Evolutionary conservation across 768 basidiomycete genomes (phyloP).

Genomic region (Podaxis carcinomalis): DNA sequence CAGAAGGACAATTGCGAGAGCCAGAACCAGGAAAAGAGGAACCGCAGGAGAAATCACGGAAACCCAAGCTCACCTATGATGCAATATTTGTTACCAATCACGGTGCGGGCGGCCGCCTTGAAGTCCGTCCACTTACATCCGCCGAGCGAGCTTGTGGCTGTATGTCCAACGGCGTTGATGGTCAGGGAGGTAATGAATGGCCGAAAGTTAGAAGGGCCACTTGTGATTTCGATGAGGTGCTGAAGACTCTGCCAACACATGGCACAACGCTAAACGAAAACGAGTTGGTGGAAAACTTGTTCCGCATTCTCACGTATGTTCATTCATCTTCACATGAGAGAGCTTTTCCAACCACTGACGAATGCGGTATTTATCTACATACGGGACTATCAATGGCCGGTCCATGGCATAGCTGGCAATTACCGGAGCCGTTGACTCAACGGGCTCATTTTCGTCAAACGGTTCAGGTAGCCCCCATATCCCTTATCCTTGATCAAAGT

Average conservation of each 20-base stretch:
- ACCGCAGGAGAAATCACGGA: not conserved
- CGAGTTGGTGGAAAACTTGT: slow-evolving; percentile 53
- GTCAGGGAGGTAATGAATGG: slow-evolving; percentile 58
- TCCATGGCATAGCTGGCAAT: slow-evolving; percentile 36
- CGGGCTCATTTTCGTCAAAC: slow-evolving; percentile 57
- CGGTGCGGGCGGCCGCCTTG: slow-evolving; percentile 62
- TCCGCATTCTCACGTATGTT: slow-evolving; percentile 69
- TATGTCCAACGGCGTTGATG: slow-evolving; percentile 75
- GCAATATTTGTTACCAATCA: slow-evolving; percentile 62
- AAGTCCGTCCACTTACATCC: slow-evolving; percentile 45
- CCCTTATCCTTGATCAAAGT: slow-evolving; percentile 24
- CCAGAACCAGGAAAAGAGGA: slow-evolving; percentile 3
- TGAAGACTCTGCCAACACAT: slow-evolving; percentile 28
- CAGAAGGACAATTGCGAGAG: not conserved
- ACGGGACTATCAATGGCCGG: not conserved
- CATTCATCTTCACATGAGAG: slow-evolving; percentile 8
- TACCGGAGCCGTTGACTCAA: slow-evolving; percentile 38
- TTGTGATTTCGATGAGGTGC: slow-evolving; percentile 37
- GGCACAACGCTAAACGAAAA: slow-evolving; percentile 31
- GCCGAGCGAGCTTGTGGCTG: slow-evolving; percentile 51
- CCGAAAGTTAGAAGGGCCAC: slow-evolving; percentile 68
- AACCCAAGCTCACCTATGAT: slow-evolving; percentile 34
- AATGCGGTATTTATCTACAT: slow-evolving; percentile 4
- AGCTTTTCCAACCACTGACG: not conserved
- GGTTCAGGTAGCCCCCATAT: slow-evolving; percentile 57